Percentiles rank a stretch among this genome's conserved stretches.
Evolutionary conservation across 2,329 filamentous ascomycete genomes (phyloP).

Genomic region (Volutella citrinella): DNA sequence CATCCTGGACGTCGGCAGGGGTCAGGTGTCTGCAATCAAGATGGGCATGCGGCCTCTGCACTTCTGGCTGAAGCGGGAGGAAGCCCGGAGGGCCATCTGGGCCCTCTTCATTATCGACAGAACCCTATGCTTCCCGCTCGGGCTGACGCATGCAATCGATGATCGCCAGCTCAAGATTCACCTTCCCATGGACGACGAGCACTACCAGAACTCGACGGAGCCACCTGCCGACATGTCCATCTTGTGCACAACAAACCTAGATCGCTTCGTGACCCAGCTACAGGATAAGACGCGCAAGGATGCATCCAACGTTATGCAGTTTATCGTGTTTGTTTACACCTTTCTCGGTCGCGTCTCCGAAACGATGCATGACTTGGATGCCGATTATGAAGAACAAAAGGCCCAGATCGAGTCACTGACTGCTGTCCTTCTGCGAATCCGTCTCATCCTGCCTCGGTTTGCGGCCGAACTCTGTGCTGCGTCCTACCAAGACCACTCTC

Average conservation of each 20-base stretch:
- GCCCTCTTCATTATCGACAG: conserved; percentile 22
- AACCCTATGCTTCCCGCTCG: conserved; percentile 22
- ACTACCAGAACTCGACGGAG: conserved; percentile 11
- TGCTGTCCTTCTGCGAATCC: conserved; percentile 13
- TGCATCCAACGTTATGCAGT: conserved; percentile 13
- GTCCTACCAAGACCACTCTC: conserved; percentile 10
- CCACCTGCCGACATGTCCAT: background rate
- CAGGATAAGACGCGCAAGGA: conserved; percentile 10
- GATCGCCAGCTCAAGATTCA: conserved; percentile 19
- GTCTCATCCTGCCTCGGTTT: conserved; percentile 20
- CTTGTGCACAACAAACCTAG: conserved; percentile 11
- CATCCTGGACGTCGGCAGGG: conserved; percentile 9
- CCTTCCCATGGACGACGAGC: conserved; percentile 19
- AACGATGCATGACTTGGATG: conserved; percentile 11
- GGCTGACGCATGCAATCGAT: conserved; percentile 21
- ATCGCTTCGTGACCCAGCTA: conserved; percentile 14
- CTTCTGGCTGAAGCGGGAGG: conserved; percentile 20
- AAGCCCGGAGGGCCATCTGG: conserved; percentile 19
- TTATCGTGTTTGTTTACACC: conserved; percentile 18
- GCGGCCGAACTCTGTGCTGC: conserved; percentile 19
- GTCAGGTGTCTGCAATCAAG: too few relatives aligned
- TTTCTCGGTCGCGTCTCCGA: conserved; percentile 20
- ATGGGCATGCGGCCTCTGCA: too few relatives aligned
- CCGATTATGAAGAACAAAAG: conserved; percentile 8
- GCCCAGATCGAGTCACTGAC: conserved; percentile 12